These are phyloP conservation scores for Capronia americana DNA, from an alignment of 2,329 filamentous ascomycete species.

Conservation along the genomic window DNA sequence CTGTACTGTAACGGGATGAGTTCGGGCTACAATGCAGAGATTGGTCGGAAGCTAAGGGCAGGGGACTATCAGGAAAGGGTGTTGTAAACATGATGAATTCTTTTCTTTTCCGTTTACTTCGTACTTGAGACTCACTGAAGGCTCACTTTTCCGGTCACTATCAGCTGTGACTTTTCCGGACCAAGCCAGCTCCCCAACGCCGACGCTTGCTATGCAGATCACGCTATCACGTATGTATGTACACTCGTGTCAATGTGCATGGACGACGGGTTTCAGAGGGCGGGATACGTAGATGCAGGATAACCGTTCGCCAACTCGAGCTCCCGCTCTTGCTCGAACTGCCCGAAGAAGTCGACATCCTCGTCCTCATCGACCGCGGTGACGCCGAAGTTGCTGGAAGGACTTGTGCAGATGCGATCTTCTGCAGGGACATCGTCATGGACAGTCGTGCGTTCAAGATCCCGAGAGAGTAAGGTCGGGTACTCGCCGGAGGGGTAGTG, in stretches of 20 bases:
- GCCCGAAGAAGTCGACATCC: constrained; percentile 29
- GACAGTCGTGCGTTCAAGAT: constrained; percentile 3
- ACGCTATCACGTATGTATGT: constrained; percentile 11
- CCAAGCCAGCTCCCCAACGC: constrained; percentile 10
- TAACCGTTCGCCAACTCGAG: not conserved
- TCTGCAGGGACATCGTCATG: not conserved
- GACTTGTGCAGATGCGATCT: not conserved
- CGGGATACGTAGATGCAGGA: constrained; percentile 21
- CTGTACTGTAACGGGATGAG: not conserved
- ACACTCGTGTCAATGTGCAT: constrained; percentile 7
- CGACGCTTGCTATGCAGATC: constrained; percentile 15
- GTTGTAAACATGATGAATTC: not conserved
- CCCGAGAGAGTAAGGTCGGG: constrained; percentile 19
- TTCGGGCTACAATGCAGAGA: not conserved
- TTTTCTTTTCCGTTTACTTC: not conserved
- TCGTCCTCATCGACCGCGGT: constrained; percentile 19
- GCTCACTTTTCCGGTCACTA: constrained; percentile 11
- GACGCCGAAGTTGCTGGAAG: not conserved
- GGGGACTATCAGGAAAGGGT: not conserved
- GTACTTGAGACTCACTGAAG: not conserved
- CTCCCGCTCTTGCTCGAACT: constrained; percentile 23
- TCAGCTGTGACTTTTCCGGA: not conserved
- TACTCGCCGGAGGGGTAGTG: constrained; percentile 36
- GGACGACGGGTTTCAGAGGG: not conserved
- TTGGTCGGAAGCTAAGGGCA: not conserved